phyloP scores from a whole-genome alignment of 306 rosid genomes.

The Vigna nakashimae region DNA sequence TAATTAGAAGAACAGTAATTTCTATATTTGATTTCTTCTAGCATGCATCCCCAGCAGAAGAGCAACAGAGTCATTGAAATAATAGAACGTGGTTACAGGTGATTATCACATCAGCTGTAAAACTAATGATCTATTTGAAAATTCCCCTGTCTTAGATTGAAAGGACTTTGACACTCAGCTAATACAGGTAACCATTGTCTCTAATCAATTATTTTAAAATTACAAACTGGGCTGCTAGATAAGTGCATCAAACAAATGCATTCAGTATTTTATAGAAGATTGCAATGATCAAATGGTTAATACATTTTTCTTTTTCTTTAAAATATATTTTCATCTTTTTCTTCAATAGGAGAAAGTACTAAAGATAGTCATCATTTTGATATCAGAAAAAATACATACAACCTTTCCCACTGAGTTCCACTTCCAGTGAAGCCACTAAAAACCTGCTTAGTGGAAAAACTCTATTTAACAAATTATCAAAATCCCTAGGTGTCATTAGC shows the following conservation, averaged over 20 bases:
- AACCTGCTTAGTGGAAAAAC: no score
- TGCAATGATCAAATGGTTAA: background rate
- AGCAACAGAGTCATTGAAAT: background rate
- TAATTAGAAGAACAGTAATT: background rate
- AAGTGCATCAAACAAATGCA: slow-evolving; percentile 1
- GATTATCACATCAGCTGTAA: background rate
- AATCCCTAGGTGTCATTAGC: no score
- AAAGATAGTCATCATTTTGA: slow-evolving; percentile 9
- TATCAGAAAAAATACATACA: background rate
- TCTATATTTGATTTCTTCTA: slow-evolving; percentile 5
- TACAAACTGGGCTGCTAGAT: background rate
- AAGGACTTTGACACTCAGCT: slow-evolving; percentile 7
- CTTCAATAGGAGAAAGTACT: slow-evolving; percentile 14
- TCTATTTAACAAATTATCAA: no score
- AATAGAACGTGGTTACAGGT: background rate
- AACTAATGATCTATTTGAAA: slow-evolving; percentile 11
- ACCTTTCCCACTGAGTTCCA: no score
- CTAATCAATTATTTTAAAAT: background rate
- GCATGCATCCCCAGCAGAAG: background rate
- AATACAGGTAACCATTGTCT: slow-evolving; percentile 1
- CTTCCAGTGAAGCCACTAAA: no score
- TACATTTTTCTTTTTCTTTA: background rate
- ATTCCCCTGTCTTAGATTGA: slow-evolving; percentile 9
- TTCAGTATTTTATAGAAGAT: background rate
- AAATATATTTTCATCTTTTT: background rate